phyloP scores from a whole-genome alignment of 225 moss, liverwort and hornwort species.

The Bryoerythrophyllum caledonicum region DNA sequence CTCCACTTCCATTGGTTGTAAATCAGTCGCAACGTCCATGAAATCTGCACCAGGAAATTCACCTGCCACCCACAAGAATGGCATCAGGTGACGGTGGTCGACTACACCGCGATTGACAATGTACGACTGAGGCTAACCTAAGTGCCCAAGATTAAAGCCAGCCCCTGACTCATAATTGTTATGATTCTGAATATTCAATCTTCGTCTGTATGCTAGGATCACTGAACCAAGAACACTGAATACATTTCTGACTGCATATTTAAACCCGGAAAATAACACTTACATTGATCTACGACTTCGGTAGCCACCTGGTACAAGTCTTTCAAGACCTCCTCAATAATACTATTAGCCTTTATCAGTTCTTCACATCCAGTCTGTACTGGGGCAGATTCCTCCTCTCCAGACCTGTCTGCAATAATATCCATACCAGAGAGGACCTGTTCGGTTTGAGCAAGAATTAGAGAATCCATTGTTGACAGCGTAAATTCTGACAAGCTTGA shows the following conservation, averaged over 20 bases:
- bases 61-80: constrained; percentile 17
- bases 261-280: constrained; percentile 15
- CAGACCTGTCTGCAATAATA: background rate
- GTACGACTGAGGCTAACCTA: background rate
- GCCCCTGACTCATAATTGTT: background rate
- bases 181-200: background rate
- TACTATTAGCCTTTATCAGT: background rate
- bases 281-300: constrained; percentile 38
- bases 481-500: constrained; percentile 17
- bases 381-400: constrained; percentile 23
- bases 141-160: background rate
- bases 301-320: constrained; percentile 25
- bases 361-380: constrained; percentile 16
- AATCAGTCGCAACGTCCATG: constrained; percentile 14
- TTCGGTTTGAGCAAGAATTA: constrained; percentile 17
- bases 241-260: constrained; percentile 3
- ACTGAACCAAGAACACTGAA: constrained; percentile 17
- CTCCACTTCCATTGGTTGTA: constrained; percentile 24
- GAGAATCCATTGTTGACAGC: constrained; percentile 16
- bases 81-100: background rate
- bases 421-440: background rate
- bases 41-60: constrained; percentile 23
- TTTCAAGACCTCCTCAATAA: constrained; percentile 34
- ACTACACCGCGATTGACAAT: background rate
- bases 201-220: background rate